phyloP scores from a whole-genome alignment of 495 filamentous ascomycete genomes.

The Penicillium bialowiezense region DNA sequence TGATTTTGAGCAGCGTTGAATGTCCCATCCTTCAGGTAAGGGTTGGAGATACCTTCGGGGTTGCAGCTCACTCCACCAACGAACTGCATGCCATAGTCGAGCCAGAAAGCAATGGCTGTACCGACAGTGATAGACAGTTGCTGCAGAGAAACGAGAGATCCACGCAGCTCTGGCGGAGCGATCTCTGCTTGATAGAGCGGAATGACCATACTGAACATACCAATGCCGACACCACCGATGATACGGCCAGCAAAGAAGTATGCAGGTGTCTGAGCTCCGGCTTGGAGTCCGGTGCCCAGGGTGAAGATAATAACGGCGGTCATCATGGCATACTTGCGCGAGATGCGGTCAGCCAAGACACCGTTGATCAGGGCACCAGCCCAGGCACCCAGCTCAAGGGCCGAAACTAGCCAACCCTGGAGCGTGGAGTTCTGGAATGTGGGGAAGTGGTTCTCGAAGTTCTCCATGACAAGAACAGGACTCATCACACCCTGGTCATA shows the following conservation, averaged over 20 bases:
- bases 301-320: conserved; percentile 70
- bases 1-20: conserved; percentile 49
- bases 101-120: conserved; percentile 65
- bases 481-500: conserved; percentile 84
- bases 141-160: conserved; percentile 68
- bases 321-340: conserved; percentile 74
- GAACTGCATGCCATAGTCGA: conserved; percentile 67
- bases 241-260: conserved; percentile 47
- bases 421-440: conserved; percentile 56
- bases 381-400: conserved; percentile 82
- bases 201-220: conserved; percentile 57
- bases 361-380: conserved; percentile 71
- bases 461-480: conserved; percentile 40
- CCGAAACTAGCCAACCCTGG: conserved; percentile 74
- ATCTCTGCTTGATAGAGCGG: conserved; percentile 75
- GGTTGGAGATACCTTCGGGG: conserved; percentile 36
- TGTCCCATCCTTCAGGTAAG: conserved; percentile 23
- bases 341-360: conserved; percentile 70
- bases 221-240: conserved; percentile 57
- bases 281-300: conserved; percentile 52
- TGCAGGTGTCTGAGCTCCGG: conserved; percentile 33
- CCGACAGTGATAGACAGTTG: conserved; percentile 82
- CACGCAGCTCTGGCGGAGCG: conserved; percentile 70
- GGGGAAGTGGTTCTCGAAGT: conserved; percentile 40
- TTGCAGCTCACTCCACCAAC: conserved; percentile 58